Evolutionary conservation across 352 stramenopile species (phyloP).

Genomic region (Pythium grandisporangium): DNA sequence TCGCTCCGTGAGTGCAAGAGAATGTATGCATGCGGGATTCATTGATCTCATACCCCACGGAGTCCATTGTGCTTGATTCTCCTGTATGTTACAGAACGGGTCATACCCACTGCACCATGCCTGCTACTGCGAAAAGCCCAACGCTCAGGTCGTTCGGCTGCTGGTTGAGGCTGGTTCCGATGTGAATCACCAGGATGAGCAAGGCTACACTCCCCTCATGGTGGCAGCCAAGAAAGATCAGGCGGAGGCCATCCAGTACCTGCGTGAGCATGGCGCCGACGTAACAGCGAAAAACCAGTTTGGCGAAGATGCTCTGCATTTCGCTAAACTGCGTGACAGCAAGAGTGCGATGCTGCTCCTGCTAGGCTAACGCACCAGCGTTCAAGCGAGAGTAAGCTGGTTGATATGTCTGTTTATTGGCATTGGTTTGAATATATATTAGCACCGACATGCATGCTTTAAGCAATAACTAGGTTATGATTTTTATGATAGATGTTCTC

Average conservation of each 20-base stretch:
- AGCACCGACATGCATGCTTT: no score
- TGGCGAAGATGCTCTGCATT: constrained; percentile 56
- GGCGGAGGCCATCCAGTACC: constrained; percentile 38
- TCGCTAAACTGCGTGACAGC: constrained; percentile 51
- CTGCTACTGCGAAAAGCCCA: constrained; percentile 63
- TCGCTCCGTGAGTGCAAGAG: no score
- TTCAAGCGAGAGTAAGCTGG: background rate
- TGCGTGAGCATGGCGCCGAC: constrained; percentile 44
- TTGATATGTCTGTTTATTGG: background rate
- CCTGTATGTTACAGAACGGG: constrained; percentile 29
- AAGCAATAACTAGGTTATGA: no score
- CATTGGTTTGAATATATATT: no score
- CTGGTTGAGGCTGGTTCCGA: constrained; percentile 50
- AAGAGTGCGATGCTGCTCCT: constrained; percentile 33
- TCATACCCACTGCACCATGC: constrained; percentile 66
- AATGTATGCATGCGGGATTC: background rate
- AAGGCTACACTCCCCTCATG: constrained; percentile 54
- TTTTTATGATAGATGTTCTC: no score
- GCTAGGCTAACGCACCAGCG: no score
- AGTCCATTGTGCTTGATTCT: background rate
- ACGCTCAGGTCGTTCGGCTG: constrained; percentile 36
- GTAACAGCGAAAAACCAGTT: constrained; percentile 45
- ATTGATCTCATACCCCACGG: background rate
- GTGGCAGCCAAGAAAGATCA: constrained; percentile 72
- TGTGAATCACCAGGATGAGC: constrained; percentile 51